These are phyloP conservation scores for Erodium texanum DNA, from an alignment of 441 rosid genomes.

Conservation along the genomic window DNA sequence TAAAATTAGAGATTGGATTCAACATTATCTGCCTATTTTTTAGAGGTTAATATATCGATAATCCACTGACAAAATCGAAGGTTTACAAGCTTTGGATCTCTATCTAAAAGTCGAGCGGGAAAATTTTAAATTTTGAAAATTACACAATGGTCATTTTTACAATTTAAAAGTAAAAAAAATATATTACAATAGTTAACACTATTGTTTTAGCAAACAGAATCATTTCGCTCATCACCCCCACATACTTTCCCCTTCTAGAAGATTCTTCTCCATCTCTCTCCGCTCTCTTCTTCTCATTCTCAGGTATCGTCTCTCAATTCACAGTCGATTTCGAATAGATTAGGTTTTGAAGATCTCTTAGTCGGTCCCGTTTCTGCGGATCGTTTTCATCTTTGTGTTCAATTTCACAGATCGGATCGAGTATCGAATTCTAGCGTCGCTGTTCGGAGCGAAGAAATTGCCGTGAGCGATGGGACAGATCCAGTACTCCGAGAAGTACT, in stretches of 20 bases:
- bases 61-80: too few species aligned
- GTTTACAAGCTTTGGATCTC: too few species aligned
- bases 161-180: background rate
- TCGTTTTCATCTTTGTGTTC: background rate
- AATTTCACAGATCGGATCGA: background rate
- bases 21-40: too few species aligned
- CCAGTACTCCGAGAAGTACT: conserved; percentile 96
- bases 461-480: conserved; percentile 72
- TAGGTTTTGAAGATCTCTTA: background rate
- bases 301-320: background rate
- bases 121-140: background rate
- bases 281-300: background rate
- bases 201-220: background rate
- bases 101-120: background rate
- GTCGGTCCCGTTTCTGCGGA: background rate
- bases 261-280: background rate
- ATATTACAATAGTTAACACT: background rate
- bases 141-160: background rate
- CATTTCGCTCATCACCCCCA: background rate
- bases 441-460: background rate
- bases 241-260: background rate
- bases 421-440: background rate
- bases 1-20: too few species aligned
- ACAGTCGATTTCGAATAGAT: background rate
- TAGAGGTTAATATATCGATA: too few species aligned